Evolutionary conservation across 2,329 filamentous ascomycete species (phyloP), one percentile per base, ranked within the genome.

Genomic region (Fusarium temperatum): DNA sequence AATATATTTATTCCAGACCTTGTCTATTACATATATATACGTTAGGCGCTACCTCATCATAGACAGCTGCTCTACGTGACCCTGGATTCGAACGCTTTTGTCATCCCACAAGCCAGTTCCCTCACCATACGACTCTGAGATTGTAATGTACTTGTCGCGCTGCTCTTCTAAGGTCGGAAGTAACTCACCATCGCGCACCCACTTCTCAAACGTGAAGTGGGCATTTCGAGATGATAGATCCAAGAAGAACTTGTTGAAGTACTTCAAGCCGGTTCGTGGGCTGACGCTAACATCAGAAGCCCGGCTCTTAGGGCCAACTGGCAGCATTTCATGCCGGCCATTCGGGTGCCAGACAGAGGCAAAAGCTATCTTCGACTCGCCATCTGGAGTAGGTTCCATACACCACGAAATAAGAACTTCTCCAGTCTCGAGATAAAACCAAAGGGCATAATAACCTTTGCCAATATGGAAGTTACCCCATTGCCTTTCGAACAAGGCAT

Each of bases 21-120:
- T 42, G 22, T 0, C 5, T 0, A 10, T 42, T 10, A 17, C 6
- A 24, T 10, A 24, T 0, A 6, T 6, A 2, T 24, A 42, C 6
- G 41, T 24, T 24, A 24, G 22, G 14, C n/a, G 1, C 22, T 42
- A 42, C 4, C 41, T 24, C 22, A n/a, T 42, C 39, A 42, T 42
- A 42, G 22, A 42, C 3, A 42, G 41, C 41, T 42, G 22, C 41
- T 42, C 41, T 10, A 42, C 14, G 0, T 42, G 41, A 17, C 41
- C 22, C 14, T 42, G 41, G 41, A 24, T 42, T 9, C n/a, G 8
- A 17, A 24, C 41, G 6, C 6, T 5, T 15, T 17, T 42, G 3
- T 15, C 39, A n/a, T 42, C 39, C 39, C 39, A 42, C 8, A 42
- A 15, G 4, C 39, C 39, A n/a, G 13, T 42, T 42, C 22, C 39